Evolutionary conservation across 2,329 filamentous ascomycete genomes (phyloP).

Genomic region (Cytospora schulzeri): DNA sequence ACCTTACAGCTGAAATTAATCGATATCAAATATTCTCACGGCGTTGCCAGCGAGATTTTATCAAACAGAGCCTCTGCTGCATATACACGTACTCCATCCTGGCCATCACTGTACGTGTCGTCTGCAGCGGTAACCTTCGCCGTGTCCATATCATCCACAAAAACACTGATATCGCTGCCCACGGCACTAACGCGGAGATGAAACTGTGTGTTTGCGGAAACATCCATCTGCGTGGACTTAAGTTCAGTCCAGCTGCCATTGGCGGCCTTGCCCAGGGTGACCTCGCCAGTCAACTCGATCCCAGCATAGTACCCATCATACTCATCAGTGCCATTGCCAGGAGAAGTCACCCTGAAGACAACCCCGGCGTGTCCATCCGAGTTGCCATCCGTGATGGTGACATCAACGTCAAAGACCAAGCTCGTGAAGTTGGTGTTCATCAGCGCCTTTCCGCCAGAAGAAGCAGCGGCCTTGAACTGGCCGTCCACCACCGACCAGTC

Average conservation of each 20-base stretch:
- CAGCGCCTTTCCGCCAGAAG: constrained; percentile 33
- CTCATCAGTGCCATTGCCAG: constrained; percentile 27
- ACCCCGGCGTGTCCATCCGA: constrained; percentile 37
- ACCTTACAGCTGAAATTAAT: background rate
- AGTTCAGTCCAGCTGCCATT: constrained; percentile 30
- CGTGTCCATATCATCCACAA: constrained; percentile 32
- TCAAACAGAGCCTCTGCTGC: constrained; percentile 32
- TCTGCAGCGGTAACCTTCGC: constrained; percentile 32
- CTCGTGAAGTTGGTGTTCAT: constrained; percentile 43
- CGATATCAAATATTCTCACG: background rate
- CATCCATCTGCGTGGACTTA: background rate
- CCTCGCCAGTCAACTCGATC: constrained; percentile 33
- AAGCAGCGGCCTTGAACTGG: constrained; percentile 32
- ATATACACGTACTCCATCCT: constrained; percentile 34
- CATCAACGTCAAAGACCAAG: constrained; percentile 36
- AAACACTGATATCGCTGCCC: constrained; percentile 34
- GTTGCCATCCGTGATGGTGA: constrained; percentile 29
- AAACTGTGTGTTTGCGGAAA: constrained; percentile 29
- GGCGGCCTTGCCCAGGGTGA: constrained; percentile 33
- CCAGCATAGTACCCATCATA: constrained; percentile 38
- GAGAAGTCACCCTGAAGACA: constrained; percentile 39
- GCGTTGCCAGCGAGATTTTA: constrained; percentile 32
- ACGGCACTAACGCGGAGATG: constrained; percentile 34
- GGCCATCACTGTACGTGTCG: constrained; percentile 29
- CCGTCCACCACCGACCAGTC: constrained; percentile 34